Evolutionary conservation across 345 rosid genomes (phyloP).

Genomic region (Hypericum perforatum): DNA sequence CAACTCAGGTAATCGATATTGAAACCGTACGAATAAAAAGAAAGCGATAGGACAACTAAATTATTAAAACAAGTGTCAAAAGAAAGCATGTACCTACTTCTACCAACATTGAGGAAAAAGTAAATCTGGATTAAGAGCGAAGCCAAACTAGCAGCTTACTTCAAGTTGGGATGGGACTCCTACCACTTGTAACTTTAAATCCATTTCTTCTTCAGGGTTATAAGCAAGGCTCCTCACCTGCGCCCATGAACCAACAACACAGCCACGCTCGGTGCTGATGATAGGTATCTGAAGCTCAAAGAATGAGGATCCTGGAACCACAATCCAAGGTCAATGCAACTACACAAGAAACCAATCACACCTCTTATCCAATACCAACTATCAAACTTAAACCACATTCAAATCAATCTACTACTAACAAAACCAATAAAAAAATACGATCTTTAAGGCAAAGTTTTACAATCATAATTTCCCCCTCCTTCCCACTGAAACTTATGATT

Average conservation of each 20-base stretch:
- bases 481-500: too few relatives aligned
- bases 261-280: background rate
- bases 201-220: slow-evolving; percentile 29
- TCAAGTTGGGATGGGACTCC: slow-evolving; percentile 26
- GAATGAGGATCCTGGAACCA: slow-evolving; percentile 13
- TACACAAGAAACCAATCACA: slow-evolving; percentile 11
- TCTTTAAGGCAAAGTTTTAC: too few relatives aligned
- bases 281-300: slow-evolving; percentile 9
- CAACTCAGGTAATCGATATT: too few relatives aligned
- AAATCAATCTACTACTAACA: background rate
- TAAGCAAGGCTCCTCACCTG: slow-evolving; percentile 4
- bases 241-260: slow-evolving; percentile 10
- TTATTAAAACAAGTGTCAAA: too few relatives aligned
- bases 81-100: too few relatives aligned
- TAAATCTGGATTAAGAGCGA: background rate
- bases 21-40: too few relatives aligned
- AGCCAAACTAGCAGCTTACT: slow-evolving; percentile 21
- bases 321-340: slow-evolving; percentile 9
- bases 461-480: too few relatives aligned
- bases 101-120: background rate
- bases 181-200: slow-evolving; percentile 27
- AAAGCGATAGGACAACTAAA: too few relatives aligned
- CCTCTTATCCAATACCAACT: background rate
- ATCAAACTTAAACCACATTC: background rate
- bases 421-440: too few relatives aligned